Evolutionary conservation across 495 filamentous ascomycete genomes (phyloP).

Genomic region (Wilcoxina mikolae): DNA sequence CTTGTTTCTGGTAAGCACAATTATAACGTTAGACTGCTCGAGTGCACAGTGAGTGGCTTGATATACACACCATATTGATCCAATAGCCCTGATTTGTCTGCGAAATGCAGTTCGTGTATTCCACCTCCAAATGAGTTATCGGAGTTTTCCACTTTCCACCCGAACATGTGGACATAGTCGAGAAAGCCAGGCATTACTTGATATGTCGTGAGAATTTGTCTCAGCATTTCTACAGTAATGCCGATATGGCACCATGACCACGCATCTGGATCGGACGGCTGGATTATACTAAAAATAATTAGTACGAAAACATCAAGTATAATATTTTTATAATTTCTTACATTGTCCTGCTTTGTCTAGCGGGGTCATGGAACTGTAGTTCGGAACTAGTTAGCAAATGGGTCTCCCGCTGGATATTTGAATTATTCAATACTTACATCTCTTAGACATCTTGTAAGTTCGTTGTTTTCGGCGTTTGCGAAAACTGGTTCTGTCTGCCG

Average conservation of each 20-base stretch:
- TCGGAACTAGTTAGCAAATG: neutral
- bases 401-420: neutral
- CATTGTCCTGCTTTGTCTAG: neutral
- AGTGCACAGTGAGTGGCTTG: neutral
- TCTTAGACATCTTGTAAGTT: neutral
- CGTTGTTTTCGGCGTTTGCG: neutral
- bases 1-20: too few relatives aligned
- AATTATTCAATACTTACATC: neutral
- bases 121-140: neutral
- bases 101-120: neutral
- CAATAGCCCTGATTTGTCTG: neutral
- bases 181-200: conserved; percentile 22
- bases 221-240: conserved; percentile 12
- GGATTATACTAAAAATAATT: neutral
- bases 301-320: too few relatives aligned
- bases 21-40: too few relatives aligned
- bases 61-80: neutral
- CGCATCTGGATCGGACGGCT: conserved; percentile 12
- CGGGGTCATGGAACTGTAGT: neutral
- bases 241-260: conserved; percentile 12
- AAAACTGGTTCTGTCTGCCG: neutral
- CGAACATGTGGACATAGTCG: conserved; percentile 18
- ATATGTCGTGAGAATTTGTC: conserved; percentile 18
- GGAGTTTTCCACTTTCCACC: neutral
- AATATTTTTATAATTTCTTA: too few relatives aligned